These are phyloP conservation scores for Vickermania spadyakhi DNA, from an alignment of 208 protist species.

Conservation along the genomic window DNA sequence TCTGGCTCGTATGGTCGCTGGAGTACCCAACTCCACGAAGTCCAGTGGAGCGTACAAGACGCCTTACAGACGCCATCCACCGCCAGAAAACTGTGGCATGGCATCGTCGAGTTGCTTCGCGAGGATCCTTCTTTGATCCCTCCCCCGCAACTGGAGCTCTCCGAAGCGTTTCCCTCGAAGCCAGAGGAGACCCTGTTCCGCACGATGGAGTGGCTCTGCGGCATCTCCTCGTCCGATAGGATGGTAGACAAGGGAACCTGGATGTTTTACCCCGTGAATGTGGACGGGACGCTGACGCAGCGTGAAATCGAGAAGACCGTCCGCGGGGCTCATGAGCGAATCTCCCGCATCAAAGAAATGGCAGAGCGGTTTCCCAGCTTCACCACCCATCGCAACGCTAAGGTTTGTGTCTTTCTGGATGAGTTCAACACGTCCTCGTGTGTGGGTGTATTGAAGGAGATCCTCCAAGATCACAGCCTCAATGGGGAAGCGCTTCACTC, in stretches of 20 bases:
- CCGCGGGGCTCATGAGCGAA: not conserved
- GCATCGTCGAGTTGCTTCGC: not conserved
- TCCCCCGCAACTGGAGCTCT: not conserved
- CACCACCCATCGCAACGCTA: not conserved
- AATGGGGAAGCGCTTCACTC: not conserved
- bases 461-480: slow-evolving; percentile 1
- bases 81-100: not conserved
- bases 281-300: not conserved
- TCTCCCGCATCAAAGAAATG: not conserved
- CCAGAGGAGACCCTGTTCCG: not conserved
- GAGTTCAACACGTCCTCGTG: slow-evolving; percentile 4
- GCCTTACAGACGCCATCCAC: no score
- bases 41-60: not conserved
- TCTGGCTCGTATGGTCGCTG: not conserved
- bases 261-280: not conserved
- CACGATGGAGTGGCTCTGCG: not conserved
- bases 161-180: not conserved
- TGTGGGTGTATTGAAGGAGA: slow-evolving; percentile 5
- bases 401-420: slow-evolving; percentile 2
- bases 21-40: not conserved
- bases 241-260: not conserved
- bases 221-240: not conserved
- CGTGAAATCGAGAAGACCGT: not conserved
- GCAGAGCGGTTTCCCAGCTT: not conserved
- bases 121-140: not conserved